A percentile compares a stretch with the other conserved stretches of the same genome.
Evolutionary conservation across 73 alveolate genomes (phyloP).

Genomic region (Tetrahymena thermophila): DNA sequence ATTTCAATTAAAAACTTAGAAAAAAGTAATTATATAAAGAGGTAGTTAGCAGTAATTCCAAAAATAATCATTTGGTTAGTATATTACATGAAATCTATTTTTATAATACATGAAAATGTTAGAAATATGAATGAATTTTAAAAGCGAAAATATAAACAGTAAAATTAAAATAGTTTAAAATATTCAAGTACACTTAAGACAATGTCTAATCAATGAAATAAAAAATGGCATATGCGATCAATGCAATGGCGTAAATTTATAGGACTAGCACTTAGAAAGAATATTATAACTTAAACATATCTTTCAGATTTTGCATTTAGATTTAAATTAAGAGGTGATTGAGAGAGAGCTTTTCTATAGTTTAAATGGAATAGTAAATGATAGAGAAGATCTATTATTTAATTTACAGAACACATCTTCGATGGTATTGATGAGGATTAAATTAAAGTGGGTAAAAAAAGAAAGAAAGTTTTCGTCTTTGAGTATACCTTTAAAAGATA

Average conservation of each 20-base stretch:
- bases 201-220: no score
- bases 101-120: no score
- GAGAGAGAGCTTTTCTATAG: not conserved
- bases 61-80: not conserved
- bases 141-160: not conserved
- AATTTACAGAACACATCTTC: not conserved
- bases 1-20: not conserved
- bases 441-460: not conserved
- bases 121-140: no score
- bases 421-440: not conserved
- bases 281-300: no score
- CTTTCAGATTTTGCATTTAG: not conserved
- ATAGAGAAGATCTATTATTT: not conserved
- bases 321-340: not conserved
- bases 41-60: not conserved
- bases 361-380: not conserved
- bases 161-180: not conserved
- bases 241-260: not conserved
- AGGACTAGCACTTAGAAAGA: not conserved
- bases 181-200: no score
- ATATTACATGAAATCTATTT: not conserved
- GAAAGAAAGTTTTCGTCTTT: not conserved
- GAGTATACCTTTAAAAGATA: not conserved
- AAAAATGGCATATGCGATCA: no score
- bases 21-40: not conserved